phyloP scores from a whole-genome alignment of 257 asterid species.

The Nicotiana tabacum region DNA sequence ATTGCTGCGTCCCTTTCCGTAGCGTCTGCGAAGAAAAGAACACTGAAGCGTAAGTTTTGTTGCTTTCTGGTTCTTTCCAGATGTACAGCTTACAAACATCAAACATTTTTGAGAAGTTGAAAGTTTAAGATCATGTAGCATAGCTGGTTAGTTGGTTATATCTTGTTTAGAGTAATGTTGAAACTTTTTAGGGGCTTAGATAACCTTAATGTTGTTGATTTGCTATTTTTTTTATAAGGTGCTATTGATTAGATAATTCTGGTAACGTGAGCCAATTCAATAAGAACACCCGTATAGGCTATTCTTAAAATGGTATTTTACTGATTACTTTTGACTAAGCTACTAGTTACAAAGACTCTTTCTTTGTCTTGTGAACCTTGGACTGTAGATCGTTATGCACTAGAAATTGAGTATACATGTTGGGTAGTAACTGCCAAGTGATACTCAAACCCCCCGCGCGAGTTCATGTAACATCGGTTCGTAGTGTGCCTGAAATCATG shows the following conservation, averaged over 20 bases:
- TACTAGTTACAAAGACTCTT: not conserved
- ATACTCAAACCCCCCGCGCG: not conserved
- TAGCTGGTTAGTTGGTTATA: not conserved
- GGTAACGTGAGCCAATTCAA: not conserved
- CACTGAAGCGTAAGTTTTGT: slow-evolving; percentile 41
- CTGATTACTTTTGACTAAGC: not conserved
- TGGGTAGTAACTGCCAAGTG: not conserved
- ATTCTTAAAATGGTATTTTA: not conserved
- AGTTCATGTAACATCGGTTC: not conserved
- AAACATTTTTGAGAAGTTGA: not conserved
- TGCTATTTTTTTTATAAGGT: not conserved
- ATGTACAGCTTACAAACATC: not conserved
- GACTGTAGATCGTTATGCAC: not conserved
- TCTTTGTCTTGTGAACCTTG: not conserved
- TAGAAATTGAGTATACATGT: not conserved
- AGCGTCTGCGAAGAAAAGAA: slow-evolving; percentile 57
- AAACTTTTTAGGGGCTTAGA: no score
- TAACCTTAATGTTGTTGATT: no score
- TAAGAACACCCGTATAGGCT: not conserved
- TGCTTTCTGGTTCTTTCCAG: not conserved
- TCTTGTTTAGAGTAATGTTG: not conserved
- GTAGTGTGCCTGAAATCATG: not conserved
- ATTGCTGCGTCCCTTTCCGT: slow-evolving; percentile 59
- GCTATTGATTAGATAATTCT: not conserved
- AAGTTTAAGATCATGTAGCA: not conserved